Conservation (phyloP, 352 stramenopile species). For the Plasmopara muralis region DNA sequence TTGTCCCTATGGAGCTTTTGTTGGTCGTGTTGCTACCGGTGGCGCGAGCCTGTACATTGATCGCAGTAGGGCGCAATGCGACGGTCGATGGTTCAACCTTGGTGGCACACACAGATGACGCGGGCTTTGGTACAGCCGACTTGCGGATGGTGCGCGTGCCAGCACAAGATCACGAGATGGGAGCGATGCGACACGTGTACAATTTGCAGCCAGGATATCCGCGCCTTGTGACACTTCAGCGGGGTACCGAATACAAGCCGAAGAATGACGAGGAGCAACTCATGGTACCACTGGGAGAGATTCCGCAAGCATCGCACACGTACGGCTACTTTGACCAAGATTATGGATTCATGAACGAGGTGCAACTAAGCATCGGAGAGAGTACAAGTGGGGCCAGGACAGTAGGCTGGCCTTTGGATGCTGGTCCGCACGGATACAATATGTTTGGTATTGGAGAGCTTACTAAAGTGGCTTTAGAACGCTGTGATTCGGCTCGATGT, state of each 20-base stretch:
- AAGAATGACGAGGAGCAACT: conserved; percentile 25
- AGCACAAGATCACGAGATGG: conserved; percentile 52
- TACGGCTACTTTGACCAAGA: conserved; percentile 93
- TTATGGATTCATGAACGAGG: conserved; percentile 94
- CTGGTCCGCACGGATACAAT: conserved; percentile 65
- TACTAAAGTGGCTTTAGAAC: conserved; percentile 87
- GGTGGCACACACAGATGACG: conserved; percentile 86
- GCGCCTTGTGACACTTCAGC: conserved; percentile 58
- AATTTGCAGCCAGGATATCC: conserved; percentile 65
- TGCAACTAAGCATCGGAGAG: conserved; percentile 91
- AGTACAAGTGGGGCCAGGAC: conserved; percentile 87
- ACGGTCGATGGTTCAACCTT: conserved; percentile 82
- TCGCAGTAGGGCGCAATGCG: conserved; percentile 76
- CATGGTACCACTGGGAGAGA: conserved; percentile 69
- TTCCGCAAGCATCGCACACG: conserved; percentile 87
- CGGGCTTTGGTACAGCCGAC: conserved; percentile 78
- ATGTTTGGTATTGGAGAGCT: conserved; percentile 90
- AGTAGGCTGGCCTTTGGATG: conserved; percentile 58
- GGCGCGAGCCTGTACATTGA: conserved; percentile 76
- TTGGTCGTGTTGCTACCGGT: conserved; percentile 13
- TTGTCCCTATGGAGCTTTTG: conserved; percentile 3
- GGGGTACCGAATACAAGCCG: conserved; percentile 63
- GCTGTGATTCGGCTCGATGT: conserved; percentile 79
- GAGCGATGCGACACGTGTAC: conserved; percentile 53
- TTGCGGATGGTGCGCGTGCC: conserved; percentile 89